Conservation (phyloP, 179 eudicot species). For the Drosera spatulata region DNA sequence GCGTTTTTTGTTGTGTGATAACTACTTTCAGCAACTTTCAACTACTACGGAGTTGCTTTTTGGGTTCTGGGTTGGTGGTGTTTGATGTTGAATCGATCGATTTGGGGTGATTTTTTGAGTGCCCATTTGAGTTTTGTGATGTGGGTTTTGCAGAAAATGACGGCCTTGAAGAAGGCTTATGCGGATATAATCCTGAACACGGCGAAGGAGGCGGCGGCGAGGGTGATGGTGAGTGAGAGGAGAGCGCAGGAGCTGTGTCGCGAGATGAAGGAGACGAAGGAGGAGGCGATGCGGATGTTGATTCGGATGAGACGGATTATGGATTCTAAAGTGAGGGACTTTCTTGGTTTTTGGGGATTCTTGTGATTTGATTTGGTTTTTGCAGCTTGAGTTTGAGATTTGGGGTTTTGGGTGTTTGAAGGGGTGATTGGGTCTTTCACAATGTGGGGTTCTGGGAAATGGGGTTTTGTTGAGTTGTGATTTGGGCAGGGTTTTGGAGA, state of each 20-base stretch:
- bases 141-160: constrained; percentile 27
- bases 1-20: background rate
- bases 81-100: no score
- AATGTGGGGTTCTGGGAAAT: background rate
- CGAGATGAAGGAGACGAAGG: constrained; percentile 40
- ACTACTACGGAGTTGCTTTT: constrained; percentile 6
- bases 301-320: constrained; percentile 45
- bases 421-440: no score
- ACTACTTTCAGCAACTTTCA: background rate
- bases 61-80: background rate
- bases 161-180: constrained; percentile 53
- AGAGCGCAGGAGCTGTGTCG: constrained; percentile 42
- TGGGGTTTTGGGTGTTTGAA: no score
- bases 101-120: background rate
- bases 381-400: no score
- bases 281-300: constrained; percentile 50
- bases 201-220: constrained; percentile 63
- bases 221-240: constrained; percentile 56
- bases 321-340: constrained; percentile 41
- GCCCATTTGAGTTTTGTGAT: constrained; percentile 1
- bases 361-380: background rate
- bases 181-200: constrained; percentile 73
- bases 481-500: no score
- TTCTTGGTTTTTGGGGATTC: background rate
- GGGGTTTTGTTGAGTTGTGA: background rate